phyloP scores from a whole-genome alignment of 768 basidiomycete species.

The Podaxis mareebaensis region DNA sequence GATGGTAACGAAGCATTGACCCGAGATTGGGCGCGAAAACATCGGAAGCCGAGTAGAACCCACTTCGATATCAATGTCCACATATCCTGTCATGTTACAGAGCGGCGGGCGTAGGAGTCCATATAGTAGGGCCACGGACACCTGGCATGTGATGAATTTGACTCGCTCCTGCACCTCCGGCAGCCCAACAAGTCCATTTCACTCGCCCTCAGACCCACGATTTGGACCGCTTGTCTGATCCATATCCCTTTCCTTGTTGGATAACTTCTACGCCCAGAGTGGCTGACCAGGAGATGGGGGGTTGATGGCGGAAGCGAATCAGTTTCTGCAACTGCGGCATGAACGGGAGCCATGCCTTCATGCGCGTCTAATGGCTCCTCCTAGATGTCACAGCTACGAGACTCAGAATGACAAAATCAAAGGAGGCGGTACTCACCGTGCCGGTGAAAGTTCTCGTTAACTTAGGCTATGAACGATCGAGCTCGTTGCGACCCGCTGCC shows the following conservation, averaged over 20 bases:
- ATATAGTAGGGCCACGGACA: neutral
- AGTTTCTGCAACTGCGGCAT: neutral
- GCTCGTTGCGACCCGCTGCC: slow-evolving; percentile 13
- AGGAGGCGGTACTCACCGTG: neutral
- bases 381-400: neutral
- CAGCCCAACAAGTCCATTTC: neutral
- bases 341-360: neutral
- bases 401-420: neutral
- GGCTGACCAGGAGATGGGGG: neutral
- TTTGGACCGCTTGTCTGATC: neutral
- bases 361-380: neutral
- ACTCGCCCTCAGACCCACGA: neutral
- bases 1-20: neutral
- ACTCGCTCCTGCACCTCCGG: neutral
- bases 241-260: neutral
- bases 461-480: neutral
- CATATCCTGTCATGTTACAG: slow-evolving; percentile 1
- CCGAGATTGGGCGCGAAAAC: slow-evolving; percentile 3
- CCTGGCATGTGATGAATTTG: neutral
- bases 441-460: neutral
- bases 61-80: neutral
- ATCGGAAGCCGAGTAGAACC: neutral
- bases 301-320: neutral
- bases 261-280: neutral
- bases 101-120: neutral